Base-by-base conservation (phyloP, 1,139 yeast genomes). In the Kluyveromyces sp. region DNA sequence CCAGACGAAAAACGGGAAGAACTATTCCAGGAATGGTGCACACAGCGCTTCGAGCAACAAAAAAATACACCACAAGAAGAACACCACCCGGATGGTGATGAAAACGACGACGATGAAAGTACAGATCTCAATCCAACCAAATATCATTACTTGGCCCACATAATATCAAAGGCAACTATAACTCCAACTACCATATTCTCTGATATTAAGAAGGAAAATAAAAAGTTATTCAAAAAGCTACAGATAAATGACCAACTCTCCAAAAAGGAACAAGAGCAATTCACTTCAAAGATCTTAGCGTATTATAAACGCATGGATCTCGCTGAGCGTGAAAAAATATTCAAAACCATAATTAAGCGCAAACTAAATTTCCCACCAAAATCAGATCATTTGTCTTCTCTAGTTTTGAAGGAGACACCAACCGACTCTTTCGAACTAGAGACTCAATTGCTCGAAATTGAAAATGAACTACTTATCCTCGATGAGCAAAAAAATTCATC, bases 81-180 rank as follows among this genome's bases (percentile, higher is more conserved):
- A 26, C 21, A 7, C 25, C n/a, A 28, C 27, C 10, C 34, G 15
- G 15, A 6, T 33, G 34, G 15, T 10, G 15, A 7, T 10, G 8
- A 2, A 33, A 21, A 33, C 4, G 37, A 35, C 4, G 27, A 4
- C 2, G 37, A 35, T 25, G 7, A 8, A 15, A 25, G 4, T 4
- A 58, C 53, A 2, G 49, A 44, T 3, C 39, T 57, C 8, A 57
- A 55, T 34, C 66, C 66, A 3, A 53, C 60, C 7, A 56, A 53
- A 41, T 63, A 47, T 38, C 66, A 63, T 42, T 63, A 63, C 41
- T 43, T 63, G 38, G 56, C 66, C 5, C 66, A 63, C 34, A 56
- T 63, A 7, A 52, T 63, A 7, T 56, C 60, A 8, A 61, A 60
- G 39, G 43, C 58, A 21, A 43, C 43, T 1, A 53, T 61, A 2